Evolutionary conservation across 176 grass and related monocot genomes (phyloP), one percentile per base, ranked within the genome.

Genomic region (Hsuehochloa calcarea): DNA sequence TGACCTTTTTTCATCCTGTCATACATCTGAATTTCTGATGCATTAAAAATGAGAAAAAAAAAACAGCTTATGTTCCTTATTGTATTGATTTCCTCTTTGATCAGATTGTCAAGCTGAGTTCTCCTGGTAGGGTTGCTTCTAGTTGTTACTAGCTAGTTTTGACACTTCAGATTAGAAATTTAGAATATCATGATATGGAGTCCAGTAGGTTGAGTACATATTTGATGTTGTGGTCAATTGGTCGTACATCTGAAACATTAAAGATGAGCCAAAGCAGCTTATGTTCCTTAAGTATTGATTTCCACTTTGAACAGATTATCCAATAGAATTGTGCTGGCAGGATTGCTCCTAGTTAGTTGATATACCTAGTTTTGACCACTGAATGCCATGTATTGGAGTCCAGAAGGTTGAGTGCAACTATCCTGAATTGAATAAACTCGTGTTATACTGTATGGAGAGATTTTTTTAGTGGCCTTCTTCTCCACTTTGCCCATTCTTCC

Each of bases 21-120:
- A 14, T 66, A 54, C 14, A 66, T 23, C 14, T 74, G 47, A 37
- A 38, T 49, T 62, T 62, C 1, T 62, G 20, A n/a, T 58, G 25
- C 27, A 60, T 2, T 55, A 45, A 44, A 46, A 22, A 47, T 43
- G 44, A 49, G 67, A 44, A 64, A 29, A 47, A 44, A 64, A 29
- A 47, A 37, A 39, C 7, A 50, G 27, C 3, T 51, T 79, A 60
- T 86, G 17, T 26, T 68, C 40, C 22, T 72, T 20, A 23, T 13
- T 83, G n/a, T 6, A 31, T 82, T 45, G 51, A 47, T 68, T 87
- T 56, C 49, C 38, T 73, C 16, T 65, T 58, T 38, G 34, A 66
- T 23, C 70, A 38, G 12, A 46, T 27, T 52, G 23, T 72, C 59
- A 76, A 82, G 49, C 44, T 64, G 68, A 66, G 22, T 82, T 51